Evolutionary conservation across 2,329 filamentous ascomycete genomes (phyloP).

Genomic region (Alternaria burnsii): DNA sequence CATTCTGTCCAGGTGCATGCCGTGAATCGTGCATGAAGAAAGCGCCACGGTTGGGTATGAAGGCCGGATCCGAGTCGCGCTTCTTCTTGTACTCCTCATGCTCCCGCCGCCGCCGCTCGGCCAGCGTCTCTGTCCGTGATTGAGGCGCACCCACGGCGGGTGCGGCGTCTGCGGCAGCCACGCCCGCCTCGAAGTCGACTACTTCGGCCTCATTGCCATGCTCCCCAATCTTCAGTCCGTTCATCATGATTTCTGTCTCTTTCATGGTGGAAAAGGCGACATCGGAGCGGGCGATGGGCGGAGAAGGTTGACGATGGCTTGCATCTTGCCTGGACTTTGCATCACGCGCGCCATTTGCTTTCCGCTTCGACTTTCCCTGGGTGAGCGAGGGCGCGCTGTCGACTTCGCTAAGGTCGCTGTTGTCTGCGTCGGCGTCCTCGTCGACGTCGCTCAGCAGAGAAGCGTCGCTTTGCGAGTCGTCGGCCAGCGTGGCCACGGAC

Average conservation of each 20-base stretch:
- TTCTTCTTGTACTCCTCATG: conserved; percentile 91
- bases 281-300: conserved; percentile 50
- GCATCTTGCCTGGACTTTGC: conserved; percentile 39
- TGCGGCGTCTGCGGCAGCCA: conserved; percentile 44
- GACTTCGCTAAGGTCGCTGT: conserved; percentile 64
- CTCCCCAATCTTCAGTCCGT: conserved; percentile 62
- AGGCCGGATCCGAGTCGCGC: conserved; percentile 87
- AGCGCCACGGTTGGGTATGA: conserved; percentile 90
- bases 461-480: conserved; percentile 70
- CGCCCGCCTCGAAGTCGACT: conserved; percentile 62
- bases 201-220: conserved; percentile 52
- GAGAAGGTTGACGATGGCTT: conserved; percentile 41
- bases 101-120: conserved; percentile 79
- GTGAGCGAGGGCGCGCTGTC: conserved; percentile 52
- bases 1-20: conserved; percentile 77
- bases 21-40: conserved; percentile 98
- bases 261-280: conserved; percentile 55
- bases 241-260: conserved; percentile 70
- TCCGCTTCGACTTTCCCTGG: conserved; percentile 49
- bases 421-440: conserved; percentile 67
- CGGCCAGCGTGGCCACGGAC: conserved; percentile 60
- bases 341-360: conserved; percentile 50
- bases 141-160: conserved; percentile 49
- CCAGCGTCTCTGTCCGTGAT: conserved; percentile 63
- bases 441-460: conserved; percentile 66